Base-by-base conservation (phyloP, 495 filamentous ascomycete species). In the Lepidopterella palustris region DNA sequence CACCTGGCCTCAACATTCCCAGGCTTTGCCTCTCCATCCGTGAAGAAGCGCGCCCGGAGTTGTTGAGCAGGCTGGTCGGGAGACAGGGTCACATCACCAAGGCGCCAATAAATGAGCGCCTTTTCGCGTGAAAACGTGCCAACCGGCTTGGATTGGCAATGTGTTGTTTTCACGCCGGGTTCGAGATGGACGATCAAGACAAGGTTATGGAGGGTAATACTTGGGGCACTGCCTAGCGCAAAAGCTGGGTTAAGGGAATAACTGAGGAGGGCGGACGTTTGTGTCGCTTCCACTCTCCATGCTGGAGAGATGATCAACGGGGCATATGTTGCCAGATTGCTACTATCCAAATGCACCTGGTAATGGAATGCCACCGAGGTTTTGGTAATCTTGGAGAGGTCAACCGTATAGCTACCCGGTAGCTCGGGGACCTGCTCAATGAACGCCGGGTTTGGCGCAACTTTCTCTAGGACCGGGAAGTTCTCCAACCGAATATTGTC, bases 401-500 rank as follows among this genome's bases (percentile, higher is more conserved):
- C 82, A 45, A 97, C 74, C 4, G 77, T 80, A 73, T 96, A 99
- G 67, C 93, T 87, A 45, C 92, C 93, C 8, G 87, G 77, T 57
- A 80, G 85, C 35, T 89, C 85, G 18, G 73, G 58, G n/a, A 82
- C 77, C 64, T 87, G 84, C 18, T 81, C 80, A 55, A 97, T 84
- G 71, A 97, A 95, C 55, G 88, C 83, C 28, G 90, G 89, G 72
- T 99, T 99, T 20, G 91, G 90, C 2, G 92, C 93, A 54, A 99
- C 91, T 70, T 91, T 92, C 63, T 97, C 92, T 11, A 99, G 81
- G n/a, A 84, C 79, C 13, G 84, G 75, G 72, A 96, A 97, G 64
- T 96, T 96, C 58, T 97, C 90, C 20, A 99, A 82, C 25, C 89
- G 86, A 64, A 98, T 87, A 45, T 75, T 84, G 69, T 90, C 78